phyloP scores from a whole-genome alignment of 176 grass and related monocot species.

The Musa itinerans region DNA sequence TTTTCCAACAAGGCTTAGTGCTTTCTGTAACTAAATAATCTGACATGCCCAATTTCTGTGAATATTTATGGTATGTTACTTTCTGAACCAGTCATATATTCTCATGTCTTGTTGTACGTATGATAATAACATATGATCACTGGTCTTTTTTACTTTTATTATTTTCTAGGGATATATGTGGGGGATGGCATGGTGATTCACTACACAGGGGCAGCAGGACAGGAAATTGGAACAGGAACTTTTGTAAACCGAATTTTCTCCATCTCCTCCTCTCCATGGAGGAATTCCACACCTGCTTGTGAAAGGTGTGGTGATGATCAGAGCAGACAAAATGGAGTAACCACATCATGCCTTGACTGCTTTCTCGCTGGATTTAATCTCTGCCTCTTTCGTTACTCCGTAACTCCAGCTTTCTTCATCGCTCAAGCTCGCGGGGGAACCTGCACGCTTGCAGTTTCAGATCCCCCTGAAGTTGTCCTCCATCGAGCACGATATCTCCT shows the following conservation, averaged over 20 bases:
- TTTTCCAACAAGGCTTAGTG: too few species aligned
- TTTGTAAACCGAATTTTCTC: conserved; percentile 39
- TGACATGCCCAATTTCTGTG: too few species aligned
- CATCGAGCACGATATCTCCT: conserved; percentile 55
- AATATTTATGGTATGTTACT: too few species aligned
- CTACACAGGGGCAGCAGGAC: conserved; percentile 63
- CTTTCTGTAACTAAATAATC: too few species aligned
- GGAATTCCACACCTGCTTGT: conserved; percentile 18
- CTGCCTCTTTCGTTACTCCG: conserved; percentile 56
- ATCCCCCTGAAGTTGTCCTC: conserved; percentile 28
- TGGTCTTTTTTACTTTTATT: background rate
- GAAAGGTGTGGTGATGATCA: conserved; percentile 31
- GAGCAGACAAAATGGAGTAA: conserved; percentile 31
- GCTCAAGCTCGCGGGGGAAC: conserved; percentile 80
- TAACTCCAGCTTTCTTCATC: conserved; percentile 58
- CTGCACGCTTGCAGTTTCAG: conserved; percentile 64
- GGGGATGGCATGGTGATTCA: conserved; percentile 78
- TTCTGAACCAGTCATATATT: background rate
- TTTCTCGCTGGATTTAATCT: conserved; percentile 58
- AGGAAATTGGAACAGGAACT: conserved; percentile 73
- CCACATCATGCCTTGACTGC: conserved; percentile 69
- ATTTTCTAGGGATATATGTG: conserved; percentile 53
- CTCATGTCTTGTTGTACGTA: background rate
- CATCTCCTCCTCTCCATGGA: conserved; percentile 29
- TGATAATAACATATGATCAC: background rate